These are phyloP conservation scores for Paragyromitra xinjiangensis DNA, from an alignment of 495 filamentous ascomycete genomes.

Conservation along the genomic window DNA sequence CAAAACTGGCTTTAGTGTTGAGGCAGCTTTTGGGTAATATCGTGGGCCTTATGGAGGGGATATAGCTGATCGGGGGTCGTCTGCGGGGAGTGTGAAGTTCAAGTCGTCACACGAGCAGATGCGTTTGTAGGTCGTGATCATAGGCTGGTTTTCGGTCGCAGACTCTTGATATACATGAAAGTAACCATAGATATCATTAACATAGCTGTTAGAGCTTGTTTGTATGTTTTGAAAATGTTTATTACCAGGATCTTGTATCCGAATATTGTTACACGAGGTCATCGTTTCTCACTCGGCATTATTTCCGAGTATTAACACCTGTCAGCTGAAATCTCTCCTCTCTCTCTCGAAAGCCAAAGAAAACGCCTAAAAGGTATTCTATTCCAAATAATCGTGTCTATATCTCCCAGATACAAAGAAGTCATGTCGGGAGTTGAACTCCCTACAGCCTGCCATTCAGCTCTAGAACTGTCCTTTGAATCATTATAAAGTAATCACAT, in stretches of 20 bases:
- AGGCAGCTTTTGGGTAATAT: slow-evolving; percentile 9
- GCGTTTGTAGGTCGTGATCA: not conserved
- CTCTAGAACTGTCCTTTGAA: not conserved
- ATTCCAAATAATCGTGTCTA: not conserved
- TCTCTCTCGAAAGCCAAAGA: not conserved
- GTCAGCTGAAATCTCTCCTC: not conserved
- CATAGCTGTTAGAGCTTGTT: not conserved
- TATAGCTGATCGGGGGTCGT: slow-evolving; percentile 27
- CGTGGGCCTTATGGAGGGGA: slow-evolving; percentile 7
- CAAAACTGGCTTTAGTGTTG: not conserved
- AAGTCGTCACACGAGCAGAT: slow-evolving; percentile 7
- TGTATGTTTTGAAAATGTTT: not conserved
- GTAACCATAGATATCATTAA: not conserved
- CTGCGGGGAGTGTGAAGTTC: slow-evolving; percentile 20
- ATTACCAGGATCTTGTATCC: not conserved
- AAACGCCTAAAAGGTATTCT: not conserved
- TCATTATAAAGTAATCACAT: not conserved
- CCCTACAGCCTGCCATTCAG: not conserved
- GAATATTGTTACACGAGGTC: not conserved
- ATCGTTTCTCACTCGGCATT: slow-evolving; percentile 34
- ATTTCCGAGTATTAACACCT: not conserved
- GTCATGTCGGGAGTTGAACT: not conserved
- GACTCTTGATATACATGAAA: slow-evolving; percentile 27
- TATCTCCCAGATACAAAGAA: not conserved
- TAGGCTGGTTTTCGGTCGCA: not conserved